Evolutionary conservation across 352 stramenopile species (phyloP).

Genomic region (Pythium brachiatum): DNA sequence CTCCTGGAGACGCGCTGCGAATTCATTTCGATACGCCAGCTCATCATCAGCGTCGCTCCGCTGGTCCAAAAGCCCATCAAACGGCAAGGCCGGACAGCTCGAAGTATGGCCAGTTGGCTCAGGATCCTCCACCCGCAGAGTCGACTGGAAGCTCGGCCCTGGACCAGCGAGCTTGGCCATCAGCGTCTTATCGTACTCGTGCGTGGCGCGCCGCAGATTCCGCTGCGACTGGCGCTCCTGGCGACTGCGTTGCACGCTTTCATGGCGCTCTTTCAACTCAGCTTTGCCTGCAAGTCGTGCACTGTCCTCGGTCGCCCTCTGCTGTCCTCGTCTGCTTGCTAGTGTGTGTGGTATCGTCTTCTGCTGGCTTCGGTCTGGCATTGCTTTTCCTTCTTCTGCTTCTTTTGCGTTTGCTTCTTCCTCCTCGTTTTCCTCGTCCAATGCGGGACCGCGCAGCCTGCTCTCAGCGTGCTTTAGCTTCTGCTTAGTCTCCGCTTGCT

Average conservation of each 20-base stretch:
- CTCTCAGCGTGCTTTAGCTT: constrained; percentile 5
- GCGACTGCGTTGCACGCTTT: constrained; percentile 4
- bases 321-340: not conserved
- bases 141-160: constrained; percentile 19
- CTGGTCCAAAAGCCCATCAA: not conserved
- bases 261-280: constrained; percentile 1
- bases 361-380: constrained; percentile 14
- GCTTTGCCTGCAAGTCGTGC: not conserved
- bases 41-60: not conserved
- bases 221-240: not conserved
- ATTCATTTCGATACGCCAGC: not conserved
- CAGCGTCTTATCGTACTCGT: constrained; percentile 10
- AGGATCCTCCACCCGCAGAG: constrained; percentile 8
- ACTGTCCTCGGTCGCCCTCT: not conserved
- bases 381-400: constrained; percentile 5
- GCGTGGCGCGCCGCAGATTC: not conserved
- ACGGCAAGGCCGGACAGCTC: not conserved
- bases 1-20: constrained; percentile 1
- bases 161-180: constrained; percentile 19
- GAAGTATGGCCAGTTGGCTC: too few species aligned
- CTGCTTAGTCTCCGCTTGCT: constrained; percentile 19
- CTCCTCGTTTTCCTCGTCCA: not conserved
- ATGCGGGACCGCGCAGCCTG: not conserved
- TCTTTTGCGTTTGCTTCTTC: not conserved
- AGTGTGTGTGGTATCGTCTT: not conserved